phyloP scores from a whole-genome alignment of 2,329 filamentous ascomycete genomes.

The Xylariaceae sp. region DNA sequence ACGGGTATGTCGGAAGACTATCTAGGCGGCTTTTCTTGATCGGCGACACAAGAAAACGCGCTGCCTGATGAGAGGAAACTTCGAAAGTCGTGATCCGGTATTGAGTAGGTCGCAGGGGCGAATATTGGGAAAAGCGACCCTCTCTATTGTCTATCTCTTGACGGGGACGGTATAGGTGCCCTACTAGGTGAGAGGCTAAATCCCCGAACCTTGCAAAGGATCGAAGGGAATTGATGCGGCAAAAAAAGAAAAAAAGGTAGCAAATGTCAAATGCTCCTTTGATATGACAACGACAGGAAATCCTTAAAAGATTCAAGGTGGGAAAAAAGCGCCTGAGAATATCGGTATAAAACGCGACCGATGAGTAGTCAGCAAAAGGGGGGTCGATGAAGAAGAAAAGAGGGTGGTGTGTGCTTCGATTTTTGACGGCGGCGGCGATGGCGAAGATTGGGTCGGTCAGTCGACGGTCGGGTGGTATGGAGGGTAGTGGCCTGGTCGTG shows the following conservation, averaged over 20 bases:
- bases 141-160: slow-evolving; percentile 9
- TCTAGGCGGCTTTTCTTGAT: slow-evolving; percentile 5
- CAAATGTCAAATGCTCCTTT: slow-evolving; percentile 15
- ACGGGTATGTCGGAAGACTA: not conserved
- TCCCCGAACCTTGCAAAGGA: slow-evolving; percentile 21
- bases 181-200: slow-evolving; percentile 19
- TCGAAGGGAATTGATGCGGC: slow-evolving; percentile 19
- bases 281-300: slow-evolving; percentile 24
- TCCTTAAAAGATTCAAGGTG: slow-evolving; percentile 10
- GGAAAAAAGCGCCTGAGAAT: slow-evolving; percentile 12
- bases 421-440: slow-evolving; percentile 35
- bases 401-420: slow-evolving; percentile 25
- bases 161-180: slow-evolving; percentile 8
- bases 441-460: slow-evolving; percentile 31
- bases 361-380: slow-evolving; percentile 20
- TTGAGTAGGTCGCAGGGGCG: not conserved
- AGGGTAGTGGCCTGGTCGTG: slow-evolving; percentile 24
- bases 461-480: slow-evolving; percentile 21
- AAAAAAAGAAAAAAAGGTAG: slow-evolving; percentile 14
- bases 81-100: slow-evolving; percentile 1
- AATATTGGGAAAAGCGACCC: slow-evolving; percentile 9
- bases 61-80: slow-evolving; percentile 5
- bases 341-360: slow-evolving; percentile 12
- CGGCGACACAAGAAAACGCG: slow-evolving; percentile 8
- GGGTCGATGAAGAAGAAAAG: slow-evolving; percentile 16